Evolutionary conservation across 345 rosid species (phyloP), one percentile per base, ranked within the genome.

Genomic region (Chamaenerion angustifolium): DNA sequence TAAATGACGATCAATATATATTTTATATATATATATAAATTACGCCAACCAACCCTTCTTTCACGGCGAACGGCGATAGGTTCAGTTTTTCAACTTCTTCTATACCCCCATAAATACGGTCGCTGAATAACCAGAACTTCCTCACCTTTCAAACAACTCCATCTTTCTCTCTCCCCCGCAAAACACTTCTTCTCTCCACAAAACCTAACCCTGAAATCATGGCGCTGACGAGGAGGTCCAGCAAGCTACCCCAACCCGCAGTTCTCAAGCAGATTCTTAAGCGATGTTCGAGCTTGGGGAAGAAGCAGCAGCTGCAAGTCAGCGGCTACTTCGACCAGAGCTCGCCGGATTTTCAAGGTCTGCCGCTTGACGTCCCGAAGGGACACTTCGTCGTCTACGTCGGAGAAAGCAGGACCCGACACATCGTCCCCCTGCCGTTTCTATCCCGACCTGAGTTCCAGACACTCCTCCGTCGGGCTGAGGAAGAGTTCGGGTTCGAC

Each of bases 381-480:
- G 78, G 78, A 3, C 75, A 73, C 58, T 73, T 73, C 37, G 75
- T 70, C 2, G 78, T 73, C n/a, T 73, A 73, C 51, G 78, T 73
- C 6, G 78, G 78, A 11, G 62, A 66, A 53, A 60, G 58, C 48
- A 57, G 75, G 43, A 64, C 51, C 12, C 62, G 78, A 43, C 61
- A 69, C 57, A 60, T 73, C 15, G 70, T 73, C 27, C 78, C 78
- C 0, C 64, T 73, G 52, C 40, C 74, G 0, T 47, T 66, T 48
- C 44, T 73, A 40, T 58, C 56, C 44, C 69, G 67, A 16, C 78
- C 78, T 1, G 68, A 73, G 50, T 73, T 73, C 51, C 78, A 66
- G 59, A 48, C 40, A 58, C 45, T 73, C 51, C 78, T 73, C 47
- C 63, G 47, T 11, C 58, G 42, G 21, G 78, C 78, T 12, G 78